Conservation (phyloP, 1,284 basidiomycete genomes). For the Termitomyces sp. region DNA sequence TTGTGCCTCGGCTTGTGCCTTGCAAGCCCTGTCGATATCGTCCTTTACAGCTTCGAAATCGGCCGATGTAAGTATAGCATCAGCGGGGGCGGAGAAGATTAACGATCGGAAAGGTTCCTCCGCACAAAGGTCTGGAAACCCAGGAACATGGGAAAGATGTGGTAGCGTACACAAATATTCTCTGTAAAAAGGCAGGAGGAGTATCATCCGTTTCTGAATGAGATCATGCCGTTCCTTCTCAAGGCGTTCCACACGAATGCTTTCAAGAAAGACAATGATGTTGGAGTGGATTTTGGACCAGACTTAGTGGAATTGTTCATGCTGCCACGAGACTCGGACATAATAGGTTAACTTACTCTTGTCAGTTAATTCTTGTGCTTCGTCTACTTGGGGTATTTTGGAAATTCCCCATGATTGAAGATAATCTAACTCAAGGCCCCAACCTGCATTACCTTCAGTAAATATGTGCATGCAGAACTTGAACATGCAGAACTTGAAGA, state of each 20-base stretch:
- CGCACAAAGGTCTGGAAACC: slow-evolving; percentile 7
- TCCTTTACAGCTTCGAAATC: slow-evolving; percentile 1
- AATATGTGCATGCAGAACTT: neutral
- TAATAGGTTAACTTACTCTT: slow-evolving; percentile 1
- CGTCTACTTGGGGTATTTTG: slow-evolving; percentile 1
- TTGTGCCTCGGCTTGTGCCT: neutral
- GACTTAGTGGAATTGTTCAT: neutral
- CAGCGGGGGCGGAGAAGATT: slow-evolving; percentile 3
- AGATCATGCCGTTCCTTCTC: neutral
- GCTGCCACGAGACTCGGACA: neutral
- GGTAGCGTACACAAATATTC: neutral
- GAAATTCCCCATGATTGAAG: neutral
- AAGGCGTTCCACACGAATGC: neutral
- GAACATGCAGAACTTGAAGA: no score
- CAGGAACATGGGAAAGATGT: neutral
- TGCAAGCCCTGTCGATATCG: neutral
- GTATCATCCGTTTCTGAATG: neutral
- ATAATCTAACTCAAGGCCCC: slow-evolving; percentile 5
- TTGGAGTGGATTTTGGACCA: slow-evolving; percentile 5
- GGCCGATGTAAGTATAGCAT: neutral
- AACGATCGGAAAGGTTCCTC: slow-evolving; percentile 12
- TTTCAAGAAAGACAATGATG: neutral
- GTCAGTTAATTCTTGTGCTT: slow-evolving; percentile 4
- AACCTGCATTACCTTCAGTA: neutral
- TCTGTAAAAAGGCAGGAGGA: slow-evolving; percentile 3